Percentiles rank a stretch among this genome's conserved stretches.
Conservation (phyloP, 2,329 filamentous ascomycete genomes). For the Neopestalotiopsis sp. region DNA sequence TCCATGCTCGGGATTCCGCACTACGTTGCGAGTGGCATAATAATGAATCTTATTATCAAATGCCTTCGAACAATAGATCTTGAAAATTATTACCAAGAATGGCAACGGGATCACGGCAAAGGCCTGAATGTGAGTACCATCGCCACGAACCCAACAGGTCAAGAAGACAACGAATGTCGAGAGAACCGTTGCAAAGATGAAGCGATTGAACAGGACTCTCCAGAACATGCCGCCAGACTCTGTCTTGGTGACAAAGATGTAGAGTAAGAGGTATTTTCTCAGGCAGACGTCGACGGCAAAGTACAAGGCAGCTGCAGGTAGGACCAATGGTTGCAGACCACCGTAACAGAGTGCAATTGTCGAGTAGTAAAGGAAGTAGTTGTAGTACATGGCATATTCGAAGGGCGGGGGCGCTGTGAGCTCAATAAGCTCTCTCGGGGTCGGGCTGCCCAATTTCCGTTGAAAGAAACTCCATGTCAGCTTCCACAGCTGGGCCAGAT, state of each 20-base stretch:
- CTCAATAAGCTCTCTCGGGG: constrained; percentile 86
- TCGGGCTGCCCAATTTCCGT: constrained; percentile 84
- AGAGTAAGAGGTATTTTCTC: constrained; percentile 94
- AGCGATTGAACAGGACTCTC: constrained; percentile 90
- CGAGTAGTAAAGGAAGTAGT: constrained; percentile 94
- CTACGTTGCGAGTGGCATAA: constrained; percentile 71
- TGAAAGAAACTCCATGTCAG: constrained; percentile 85
- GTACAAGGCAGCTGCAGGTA: constrained; percentile 87
- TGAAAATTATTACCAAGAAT: constrained; percentile 81
- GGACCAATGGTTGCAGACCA: constrained; percentile 83
- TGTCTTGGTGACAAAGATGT: constrained; percentile 95
- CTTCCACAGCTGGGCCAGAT: constrained; percentile 87
- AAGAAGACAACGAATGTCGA: constrained; percentile 81
- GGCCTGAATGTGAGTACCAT: constrained; percentile 65
- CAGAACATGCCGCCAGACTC: constrained; percentile 95
- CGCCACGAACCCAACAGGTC: constrained; percentile 74
- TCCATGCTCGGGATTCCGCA: constrained; percentile 49
- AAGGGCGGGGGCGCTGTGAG: constrained; percentile 91
- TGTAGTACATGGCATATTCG: constrained; percentile 97
- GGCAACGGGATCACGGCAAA: constrained; percentile 76
- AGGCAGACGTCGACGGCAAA: constrained; percentile 86
- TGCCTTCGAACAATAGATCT: constrained; percentile 76
- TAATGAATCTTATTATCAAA: constrained; percentile 85
- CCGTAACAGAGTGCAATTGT: constrained; percentile 88
- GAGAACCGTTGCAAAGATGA: constrained; percentile 81